Base-by-base conservation (phyloP, 2,329 filamentous ascomycete species). In the Escovopsis weberi region DNA sequence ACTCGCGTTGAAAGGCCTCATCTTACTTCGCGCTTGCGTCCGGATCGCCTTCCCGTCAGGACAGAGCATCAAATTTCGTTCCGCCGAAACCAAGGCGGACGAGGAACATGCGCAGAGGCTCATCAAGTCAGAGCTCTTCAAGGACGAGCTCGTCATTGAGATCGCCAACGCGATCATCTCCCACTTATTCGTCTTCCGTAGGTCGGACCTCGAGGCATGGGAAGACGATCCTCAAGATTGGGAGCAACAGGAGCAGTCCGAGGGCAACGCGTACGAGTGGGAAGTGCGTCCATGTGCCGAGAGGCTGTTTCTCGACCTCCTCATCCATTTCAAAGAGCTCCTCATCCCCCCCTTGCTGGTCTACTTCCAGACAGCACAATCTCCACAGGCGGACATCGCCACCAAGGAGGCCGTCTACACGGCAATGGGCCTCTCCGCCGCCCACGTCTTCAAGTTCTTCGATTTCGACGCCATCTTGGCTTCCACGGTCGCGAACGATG, bases 401-500 rank as follows among this genome's bases (percentile, higher is more conserved):
- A 78, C 84, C 46, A 96, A 95, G 58, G 91, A 98, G 58, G 89
- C 89, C 0, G 79, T 96, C 1, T 98, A 98, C 56, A 93, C 85
- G 5, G 87, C 89, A 10, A 81, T 98, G 64, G 88, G 89, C 3
- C 70, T 95, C 40, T 78, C 91, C 1, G 85, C 88, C 1, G 72
- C 85, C 2, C 79, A 88, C 34, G 66, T 96, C 12, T 72, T 80
- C 45, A 51, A 80, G 38, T 69, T 76, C 10, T 76, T 95, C 48
- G 83, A 96, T 59, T 96, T 96, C 62, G 82, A 93, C 55, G 59
- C 70, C 2, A 83, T 96, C 54, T 63, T 98, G 35, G 69, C 75
- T 12, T 77, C 78, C 5, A 87, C 83, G 0, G 67, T 98, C 30
- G 77, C 85, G 4, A 69, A 74, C 4, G 91, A 98, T 58, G 80